phyloP scores from a whole-genome alignment of 2,329 filamentous ascomycete species.

The Neocucurbitaria cava region DNA sequence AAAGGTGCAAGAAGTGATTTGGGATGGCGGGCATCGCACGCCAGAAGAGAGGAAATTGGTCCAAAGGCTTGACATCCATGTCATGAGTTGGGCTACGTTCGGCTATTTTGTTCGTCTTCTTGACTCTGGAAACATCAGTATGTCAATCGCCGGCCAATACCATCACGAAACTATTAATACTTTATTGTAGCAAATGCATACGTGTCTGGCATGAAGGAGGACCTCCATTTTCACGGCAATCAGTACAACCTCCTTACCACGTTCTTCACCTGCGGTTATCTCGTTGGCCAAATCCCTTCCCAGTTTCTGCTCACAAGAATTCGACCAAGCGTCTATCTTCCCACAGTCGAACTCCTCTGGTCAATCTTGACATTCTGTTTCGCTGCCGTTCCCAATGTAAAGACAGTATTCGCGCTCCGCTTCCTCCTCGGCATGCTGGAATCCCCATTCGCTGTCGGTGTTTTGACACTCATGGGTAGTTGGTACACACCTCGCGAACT shows the following conservation, averaged over 20 bases:
- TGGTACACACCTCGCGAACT: slow-evolving; percentile 42
- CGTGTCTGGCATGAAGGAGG: slow-evolving; percentile 31
- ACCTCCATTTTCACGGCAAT: slow-evolving; percentile 23
- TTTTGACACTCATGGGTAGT: slow-evolving; percentile 32
- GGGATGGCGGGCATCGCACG: slow-evolving; percentile 8
- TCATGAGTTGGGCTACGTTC: slow-evolving; percentile 22
- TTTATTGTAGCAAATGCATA: slow-evolving; percentile 2
- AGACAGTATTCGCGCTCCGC: slow-evolving; percentile 36
- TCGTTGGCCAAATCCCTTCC: slow-evolving; percentile 20
- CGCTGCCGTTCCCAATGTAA: slow-evolving; percentile 13
- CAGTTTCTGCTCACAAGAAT: slow-evolving; percentile 21
- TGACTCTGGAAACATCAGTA: slow-evolving; percentile 24
- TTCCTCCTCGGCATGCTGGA: slow-evolving; percentile 48
- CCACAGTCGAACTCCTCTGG: slow-evolving; percentile 19
- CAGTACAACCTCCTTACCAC: slow-evolving; percentile 21
- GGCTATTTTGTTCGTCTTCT: slow-evolving; percentile 28
- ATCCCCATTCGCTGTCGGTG: slow-evolving; percentile 33
- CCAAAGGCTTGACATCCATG: slow-evolving; percentile 21
- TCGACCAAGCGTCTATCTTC: slow-evolving; percentile 21
- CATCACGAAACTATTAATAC: neutral
- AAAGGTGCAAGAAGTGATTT: slow-evolving; percentile 10
- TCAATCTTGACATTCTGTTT: slow-evolving; percentile 17
- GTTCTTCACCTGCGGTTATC: slow-evolving; percentile 20
- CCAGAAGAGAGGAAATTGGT: slow-evolving; percentile 25
- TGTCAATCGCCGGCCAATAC: too few species aligned